Evolutionary conservation across 2,329 filamentous ascomycete species (phyloP).

Genomic region (Pseudocercospora fuligena): DNA sequence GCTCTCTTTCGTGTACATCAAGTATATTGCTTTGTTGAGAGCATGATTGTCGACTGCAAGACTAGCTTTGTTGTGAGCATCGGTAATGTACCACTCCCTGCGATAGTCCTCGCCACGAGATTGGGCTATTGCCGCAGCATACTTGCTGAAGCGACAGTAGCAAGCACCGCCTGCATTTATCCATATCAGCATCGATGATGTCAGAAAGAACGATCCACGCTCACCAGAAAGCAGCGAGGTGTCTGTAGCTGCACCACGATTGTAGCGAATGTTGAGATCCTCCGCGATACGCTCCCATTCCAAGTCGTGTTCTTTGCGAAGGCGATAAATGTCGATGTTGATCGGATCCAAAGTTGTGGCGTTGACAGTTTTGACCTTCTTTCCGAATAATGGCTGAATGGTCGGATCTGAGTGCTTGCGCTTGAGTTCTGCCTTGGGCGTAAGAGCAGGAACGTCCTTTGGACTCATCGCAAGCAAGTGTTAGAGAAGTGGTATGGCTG

Average conservation of each 20-base stretch:
- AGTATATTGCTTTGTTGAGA: background rate
- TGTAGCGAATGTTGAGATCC: background rate
- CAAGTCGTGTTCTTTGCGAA: background rate
- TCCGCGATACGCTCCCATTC: background rate
- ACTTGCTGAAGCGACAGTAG: background rate
- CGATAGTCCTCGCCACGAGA: background rate
- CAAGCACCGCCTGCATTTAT: background rate
- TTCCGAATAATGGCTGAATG: background rate
- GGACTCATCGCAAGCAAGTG: background rate
- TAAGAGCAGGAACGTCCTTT: background rate
- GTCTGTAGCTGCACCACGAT: background rate
- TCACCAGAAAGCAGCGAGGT: background rate
- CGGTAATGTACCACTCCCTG: background rate
- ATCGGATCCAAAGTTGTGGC: background rate
- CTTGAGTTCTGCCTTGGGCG: background rate
- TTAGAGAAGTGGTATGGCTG: too few relatives aligned
- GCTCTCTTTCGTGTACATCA: background rate
- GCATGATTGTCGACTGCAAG: background rate
- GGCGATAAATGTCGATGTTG: conserved; percentile 2
- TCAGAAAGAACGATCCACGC: background rate
- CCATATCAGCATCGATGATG: background rate
- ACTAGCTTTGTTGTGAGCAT: conserved; percentile 2
- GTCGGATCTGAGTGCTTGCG: background rate
- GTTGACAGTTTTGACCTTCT: background rate
- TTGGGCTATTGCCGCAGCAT: background rate